Evolutionary conservation across 2,329 filamentous ascomycete genomes (phyloP).

Genomic region (Colletotrichum tabaci): DNA sequence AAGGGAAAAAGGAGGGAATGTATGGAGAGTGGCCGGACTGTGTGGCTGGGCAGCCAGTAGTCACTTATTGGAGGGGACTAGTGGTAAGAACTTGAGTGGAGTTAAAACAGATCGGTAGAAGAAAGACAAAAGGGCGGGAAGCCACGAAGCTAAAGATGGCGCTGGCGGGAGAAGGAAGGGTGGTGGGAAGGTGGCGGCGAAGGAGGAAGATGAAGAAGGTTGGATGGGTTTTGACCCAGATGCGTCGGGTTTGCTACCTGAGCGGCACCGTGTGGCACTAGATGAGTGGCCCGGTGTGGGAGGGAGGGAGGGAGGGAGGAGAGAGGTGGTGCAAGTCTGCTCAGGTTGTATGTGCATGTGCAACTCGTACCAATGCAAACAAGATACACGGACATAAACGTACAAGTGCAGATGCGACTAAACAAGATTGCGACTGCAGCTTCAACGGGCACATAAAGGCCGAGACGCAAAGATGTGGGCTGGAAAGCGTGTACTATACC

Average conservation of each 20-base stretch:
- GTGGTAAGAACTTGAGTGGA: constrained; percentile 44
- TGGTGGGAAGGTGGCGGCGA: constrained; percentile 32
- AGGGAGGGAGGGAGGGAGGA: not conserved
- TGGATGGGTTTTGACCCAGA: constrained; percentile 37
- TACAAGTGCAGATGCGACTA: constrained; percentile 20
- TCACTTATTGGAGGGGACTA: constrained; percentile 18
- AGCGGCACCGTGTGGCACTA: constrained; percentile 1
- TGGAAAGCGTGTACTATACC: too few species aligned
- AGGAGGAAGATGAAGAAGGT: constrained; percentile 33
- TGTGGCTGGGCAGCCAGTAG: constrained; percentile 41
- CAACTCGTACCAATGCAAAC: constrained; percentile 9
- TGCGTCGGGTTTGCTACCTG: constrained; percentile 16
- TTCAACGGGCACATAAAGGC: constrained; percentile 3
- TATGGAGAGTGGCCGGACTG: constrained; percentile 37
- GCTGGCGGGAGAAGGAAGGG: constrained; percentile 30
- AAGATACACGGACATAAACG: not conserved
- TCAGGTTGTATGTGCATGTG: not conserved
- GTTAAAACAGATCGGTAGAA: constrained; percentile 17
- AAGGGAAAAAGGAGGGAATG: constrained; percentile 29
- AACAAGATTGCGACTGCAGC: constrained; percentile 19
- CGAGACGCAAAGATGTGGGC: not conserved
- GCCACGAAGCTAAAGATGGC: constrained; percentile 39
- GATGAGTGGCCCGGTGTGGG: not conserved
- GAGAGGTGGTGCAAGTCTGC: not conserved
- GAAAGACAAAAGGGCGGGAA: constrained; percentile 35